phyloP scores from a whole-genome alignment of 805 yeast genomes.

The Kluyveromyces dobzhanskii region DNA sequence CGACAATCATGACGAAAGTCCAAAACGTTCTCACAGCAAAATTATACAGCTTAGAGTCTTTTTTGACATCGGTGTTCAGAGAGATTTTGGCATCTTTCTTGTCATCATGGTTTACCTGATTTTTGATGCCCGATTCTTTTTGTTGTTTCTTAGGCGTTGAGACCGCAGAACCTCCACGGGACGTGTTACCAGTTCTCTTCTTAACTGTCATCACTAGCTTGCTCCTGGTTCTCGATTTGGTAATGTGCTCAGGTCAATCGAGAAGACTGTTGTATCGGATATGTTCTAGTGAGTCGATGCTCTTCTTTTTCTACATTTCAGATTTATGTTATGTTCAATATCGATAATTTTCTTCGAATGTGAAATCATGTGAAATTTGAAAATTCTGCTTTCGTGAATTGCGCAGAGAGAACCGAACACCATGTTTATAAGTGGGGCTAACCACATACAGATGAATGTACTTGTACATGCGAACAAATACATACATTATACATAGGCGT shows the following conservation, averaged over 20 bases:
- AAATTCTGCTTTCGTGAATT: too few species aligned
- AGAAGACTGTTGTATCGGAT: too few species aligned
- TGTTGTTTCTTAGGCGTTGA: neutral
- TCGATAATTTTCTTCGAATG: neutral
- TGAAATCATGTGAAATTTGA: neutral
- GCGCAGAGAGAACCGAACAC: too few species aligned
- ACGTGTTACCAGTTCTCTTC: neutral
- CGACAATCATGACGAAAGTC: conserved; percentile 85
- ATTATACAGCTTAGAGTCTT: conserved; percentile 18
- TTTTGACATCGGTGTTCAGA: neutral
- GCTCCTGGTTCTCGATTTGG: too few species aligned
- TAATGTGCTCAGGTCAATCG: too few species aligned
- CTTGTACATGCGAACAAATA: too few species aligned
- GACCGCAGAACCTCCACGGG: neutral
- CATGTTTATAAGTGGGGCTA: too few species aligned
- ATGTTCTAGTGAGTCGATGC: neutral
- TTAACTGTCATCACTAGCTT: neutral
- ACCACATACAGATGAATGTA: too few species aligned
- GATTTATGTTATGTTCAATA: too few species aligned
- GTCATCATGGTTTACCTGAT: neutral
- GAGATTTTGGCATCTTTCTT: neutral
- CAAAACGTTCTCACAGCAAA: conserved; percentile 83
- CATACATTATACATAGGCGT: too few species aligned
- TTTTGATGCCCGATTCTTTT: neutral
- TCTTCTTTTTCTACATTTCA: conserved; percentile 1